These are phyloP conservation scores for Botryosphaeria dothidea DNA, from an alignment of 2,329 filamentous ascomycete species.

Conservation along the genomic window DNA sequence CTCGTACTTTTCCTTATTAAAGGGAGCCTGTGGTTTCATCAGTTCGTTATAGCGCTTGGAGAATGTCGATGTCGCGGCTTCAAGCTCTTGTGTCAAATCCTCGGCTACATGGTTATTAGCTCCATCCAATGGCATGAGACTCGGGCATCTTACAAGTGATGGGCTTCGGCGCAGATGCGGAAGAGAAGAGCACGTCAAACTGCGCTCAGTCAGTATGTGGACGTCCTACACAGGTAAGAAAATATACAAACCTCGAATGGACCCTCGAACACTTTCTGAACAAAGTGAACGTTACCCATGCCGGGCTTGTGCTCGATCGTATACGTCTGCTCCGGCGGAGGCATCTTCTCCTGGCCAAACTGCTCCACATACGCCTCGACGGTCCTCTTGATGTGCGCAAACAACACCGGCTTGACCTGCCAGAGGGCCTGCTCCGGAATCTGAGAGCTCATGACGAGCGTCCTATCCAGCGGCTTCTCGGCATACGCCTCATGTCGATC, in stretches of 20 bases:
- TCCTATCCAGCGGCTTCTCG: conserved; percentile 72
- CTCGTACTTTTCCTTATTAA: conserved; percentile 69
- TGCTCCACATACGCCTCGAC: conserved; percentile 61
- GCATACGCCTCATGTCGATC: conserved; percentile 64
- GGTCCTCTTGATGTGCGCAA: conserved; percentile 63
- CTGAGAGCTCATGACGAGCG: conserved; percentile 71
- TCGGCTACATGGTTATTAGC: conserved; percentile 38
- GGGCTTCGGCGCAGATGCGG: conserved; percentile 61
- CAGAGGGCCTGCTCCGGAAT: conserved; percentile 71
- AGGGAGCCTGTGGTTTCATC: conserved; percentile 75
- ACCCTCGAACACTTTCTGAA: conserved; percentile 91
- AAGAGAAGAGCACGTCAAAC: conserved; percentile 91
- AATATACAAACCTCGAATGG: conserved; percentile 63
- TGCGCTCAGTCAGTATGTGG: conserved; percentile 35
- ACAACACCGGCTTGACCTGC: conserved; percentile 73
- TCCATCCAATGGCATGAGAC: conserved; percentile 24
- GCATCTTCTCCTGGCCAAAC: conserved; percentile 65
- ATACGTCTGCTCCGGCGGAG: conserved; percentile 84
- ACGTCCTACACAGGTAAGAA: not conserved
- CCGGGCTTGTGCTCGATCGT: conserved; percentile 70
- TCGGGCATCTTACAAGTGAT: conserved; percentile 46
- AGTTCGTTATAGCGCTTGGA: conserved; percentile 71
- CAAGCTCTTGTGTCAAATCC: conserved; percentile 70
- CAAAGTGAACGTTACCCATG: conserved; percentile 76
- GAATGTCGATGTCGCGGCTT: conserved; percentile 67